Evolutionary conservation across 331 rosid genomes (phyloP), one percentile per base, ranked within the genome.

Genomic region (Pyracantha coccinea): DNA sequence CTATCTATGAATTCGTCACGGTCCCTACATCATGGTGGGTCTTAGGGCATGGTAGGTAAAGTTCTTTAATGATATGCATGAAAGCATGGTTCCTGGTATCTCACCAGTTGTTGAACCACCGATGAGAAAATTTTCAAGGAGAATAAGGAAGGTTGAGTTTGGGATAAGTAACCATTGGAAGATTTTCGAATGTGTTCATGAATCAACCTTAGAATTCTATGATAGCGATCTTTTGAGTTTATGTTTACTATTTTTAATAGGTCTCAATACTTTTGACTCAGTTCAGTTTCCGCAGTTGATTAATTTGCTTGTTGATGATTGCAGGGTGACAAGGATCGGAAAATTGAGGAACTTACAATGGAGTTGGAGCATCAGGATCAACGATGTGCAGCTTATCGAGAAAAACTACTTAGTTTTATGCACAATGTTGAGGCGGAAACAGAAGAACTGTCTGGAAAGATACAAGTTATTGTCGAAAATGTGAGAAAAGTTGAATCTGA

Each of bases 321-420:
- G 85, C 65, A 89, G 97, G 97, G 84, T 13, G 92, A 87, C 60
- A 91, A 91, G 85, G 97, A 89, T 75, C 84, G 83, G 83, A 91
- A 87, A 78, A 91, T 91, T 68, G 88, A 87, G 24, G 93, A 91
- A 71, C 93, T 91, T 64, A 82, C 83, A 1, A 58, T 47, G 90
- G 96, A 91, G 83, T 79, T 91, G 78, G 88, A 91, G 80, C 90
- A 24, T 28, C 96, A 88, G 71, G 88, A 88, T 72, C 85, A 79
- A 68, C 71, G 85, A 2, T 91, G 96, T 66, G 86, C 86, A 60
- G 77, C 80, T 12, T 85, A 88, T 55, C 77, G 92, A 79, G 92
- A 84, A 79, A 87, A 82, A 62, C 78, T 91, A 13, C 38, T 89
- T 15, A 38, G 83, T 82, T 89, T 91, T 75, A 89, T 91, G 73